Conservation (phyloP, 1,284 basidiomycete species). For the Lentinula novae-zelandiae region DNA sequence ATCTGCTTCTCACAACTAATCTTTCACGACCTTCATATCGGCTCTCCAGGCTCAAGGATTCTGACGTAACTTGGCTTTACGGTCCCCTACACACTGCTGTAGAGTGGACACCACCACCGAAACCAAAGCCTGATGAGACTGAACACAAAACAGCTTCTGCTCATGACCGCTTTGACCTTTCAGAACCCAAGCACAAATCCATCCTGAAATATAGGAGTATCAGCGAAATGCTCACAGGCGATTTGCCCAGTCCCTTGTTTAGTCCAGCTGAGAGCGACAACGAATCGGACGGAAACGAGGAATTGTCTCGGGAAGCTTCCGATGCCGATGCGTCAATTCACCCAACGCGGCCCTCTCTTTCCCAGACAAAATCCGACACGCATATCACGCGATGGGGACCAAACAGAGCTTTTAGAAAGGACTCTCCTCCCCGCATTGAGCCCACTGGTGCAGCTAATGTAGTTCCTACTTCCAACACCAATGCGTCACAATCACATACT, state of each 20-base stretch:
- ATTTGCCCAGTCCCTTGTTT: slow-evolving; percentile 58
- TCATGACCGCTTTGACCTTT: slow-evolving; percentile 35
- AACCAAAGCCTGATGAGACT: slow-evolving; percentile 35
- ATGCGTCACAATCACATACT: slow-evolving; percentile 1
- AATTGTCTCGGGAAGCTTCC: slow-evolving; percentile 18
- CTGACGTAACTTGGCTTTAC: slow-evolving; percentile 98
- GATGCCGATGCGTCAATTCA: slow-evolving; percentile 10
- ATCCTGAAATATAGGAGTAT: slow-evolving; percentile 97
- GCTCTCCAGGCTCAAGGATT: slow-evolving; percentile 89
- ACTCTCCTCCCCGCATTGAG: slow-evolving; percentile 62
- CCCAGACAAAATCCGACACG: slow-evolving; percentile 83
- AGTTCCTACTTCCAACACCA: slow-evolving; percentile 17
- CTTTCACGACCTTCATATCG: neutral
- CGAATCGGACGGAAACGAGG: slow-evolving; percentile 27
- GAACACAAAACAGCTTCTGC: slow-evolving; percentile 26
- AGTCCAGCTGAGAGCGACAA: slow-evolving; percentile 44
- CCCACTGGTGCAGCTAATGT: slow-evolving; percentile 25
- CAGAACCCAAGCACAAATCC: slow-evolving; percentile 63
- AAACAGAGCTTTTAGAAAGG: slow-evolving; percentile 52
- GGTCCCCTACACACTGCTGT: slow-evolving; percentile 92
- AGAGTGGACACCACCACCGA: slow-evolving; percentile 63
- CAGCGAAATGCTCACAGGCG: slow-evolving; percentile 78
- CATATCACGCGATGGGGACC: slow-evolving; percentile 60
- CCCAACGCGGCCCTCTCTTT: slow-evolving; percentile 51
- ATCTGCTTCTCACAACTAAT: slow-evolving; percentile 12